Base-by-base conservation (phyloP, 208 protist genomes). In the Acanthamoeba sp. region DNA sequence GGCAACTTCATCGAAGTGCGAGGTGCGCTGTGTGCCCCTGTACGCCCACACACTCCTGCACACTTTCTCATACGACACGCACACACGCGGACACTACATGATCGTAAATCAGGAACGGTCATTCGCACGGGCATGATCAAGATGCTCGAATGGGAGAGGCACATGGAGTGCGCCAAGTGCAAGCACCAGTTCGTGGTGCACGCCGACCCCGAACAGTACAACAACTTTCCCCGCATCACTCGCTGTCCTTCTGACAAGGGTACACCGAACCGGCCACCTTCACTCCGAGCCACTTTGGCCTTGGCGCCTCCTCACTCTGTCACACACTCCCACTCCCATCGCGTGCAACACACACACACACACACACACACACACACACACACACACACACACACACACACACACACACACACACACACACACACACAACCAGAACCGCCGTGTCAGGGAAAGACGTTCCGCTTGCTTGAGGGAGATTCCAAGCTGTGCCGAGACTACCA, bases 401-500 rank as follows among this genome's bases (percentile, higher is more conserved):
- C n/a, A n/a, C n/a, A n/a, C n/a, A n/a, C n/a, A n/a, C n/a, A n/a
- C n/a, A n/a, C n/a, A 18, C 48, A 12, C 12, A 18, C 4, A 1
- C 48, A 12, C 48, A 20, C 84, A 66, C 10, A 50, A 12, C 93
- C 64, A 95, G 62, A 66, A 29, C 76, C 95, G 87, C 95, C 94
- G 85, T 80, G 71, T 18, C 38, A 38, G 14, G 62, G 55, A 96
- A 97, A 40, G 22, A 57, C 20, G 78, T 85, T 90, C n/a, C 27
- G 52, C 57, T 62, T 40, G 76, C 36, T 95, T 29, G 69, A 90
- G 38, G 48, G 34, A 0, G 22, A 89, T 57, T 98, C 0, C 73
- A 80, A n/a, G 73, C 97, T 0, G 98, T 84, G 76, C 96, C 16
- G 98, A 76, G 99, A 99, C 97, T 99, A 99, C 95, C 99, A 99